Conservation (phyloP, 345 rosid genomes). For the Ceriops zippeliana region DNA sequence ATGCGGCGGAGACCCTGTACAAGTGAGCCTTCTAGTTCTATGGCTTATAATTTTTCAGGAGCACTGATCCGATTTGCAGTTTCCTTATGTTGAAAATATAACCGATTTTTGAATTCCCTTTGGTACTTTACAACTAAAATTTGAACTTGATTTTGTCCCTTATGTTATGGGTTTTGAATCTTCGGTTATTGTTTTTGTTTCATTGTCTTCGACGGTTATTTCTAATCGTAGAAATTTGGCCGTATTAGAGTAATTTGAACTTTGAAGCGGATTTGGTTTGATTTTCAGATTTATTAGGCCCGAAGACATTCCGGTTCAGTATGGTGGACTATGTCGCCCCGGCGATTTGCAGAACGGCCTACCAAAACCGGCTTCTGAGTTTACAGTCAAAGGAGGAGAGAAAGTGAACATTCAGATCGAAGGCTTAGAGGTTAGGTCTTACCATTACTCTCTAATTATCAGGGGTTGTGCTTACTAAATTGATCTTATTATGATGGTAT, state of each 20-base stretch:
- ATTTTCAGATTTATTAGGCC: constrained; percentile 71
- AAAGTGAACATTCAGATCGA: constrained; percentile 96
- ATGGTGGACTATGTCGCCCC: constrained; percentile 80
- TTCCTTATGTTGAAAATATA: too few relatives aligned
- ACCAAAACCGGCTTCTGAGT: constrained; percentile 84
- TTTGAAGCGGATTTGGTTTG: not conserved
- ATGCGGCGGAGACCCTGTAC: constrained; percentile 90
- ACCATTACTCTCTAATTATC: not conserved
- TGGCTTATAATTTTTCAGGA: not conserved
- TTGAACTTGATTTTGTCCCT: not conserved
- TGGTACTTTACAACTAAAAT: too few relatives aligned
- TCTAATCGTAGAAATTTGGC: not conserved
- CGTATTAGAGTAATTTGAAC: not conserved
- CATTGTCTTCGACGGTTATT: not conserved
- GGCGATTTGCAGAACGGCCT: constrained; percentile 59
- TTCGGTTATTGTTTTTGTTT: not conserved
- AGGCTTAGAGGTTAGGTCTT: constrained; percentile 72
- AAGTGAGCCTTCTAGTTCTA: constrained; percentile 46
- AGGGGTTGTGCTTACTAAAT: too few relatives aligned
- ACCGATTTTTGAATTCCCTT: not conserved
- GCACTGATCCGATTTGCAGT: too few relatives aligned
- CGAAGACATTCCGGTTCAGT: constrained; percentile 86
- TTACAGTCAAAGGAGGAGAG: constrained; percentile 88
- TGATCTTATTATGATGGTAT: too few relatives aligned
- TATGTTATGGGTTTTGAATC: not conserved